Conservation (phyloP, 495 filamentous ascomycete species). For the Xylaria cubensis region DNA sequence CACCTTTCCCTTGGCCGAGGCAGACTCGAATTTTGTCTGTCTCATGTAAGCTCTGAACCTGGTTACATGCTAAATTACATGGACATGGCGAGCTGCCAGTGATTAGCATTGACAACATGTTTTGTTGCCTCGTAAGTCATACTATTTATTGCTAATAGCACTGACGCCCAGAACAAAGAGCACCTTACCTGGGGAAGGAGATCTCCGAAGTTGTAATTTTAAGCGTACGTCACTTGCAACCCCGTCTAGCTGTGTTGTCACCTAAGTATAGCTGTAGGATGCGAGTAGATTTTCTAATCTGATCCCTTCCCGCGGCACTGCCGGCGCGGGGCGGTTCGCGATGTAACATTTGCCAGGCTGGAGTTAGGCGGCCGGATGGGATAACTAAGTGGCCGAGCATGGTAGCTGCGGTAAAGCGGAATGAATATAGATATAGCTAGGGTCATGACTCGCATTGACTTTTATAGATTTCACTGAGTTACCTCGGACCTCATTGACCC, state of each 20-base stretch:
- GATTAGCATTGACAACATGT: not conserved
- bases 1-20: not conserved
- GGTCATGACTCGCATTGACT: not conserved
- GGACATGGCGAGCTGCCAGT: not conserved
- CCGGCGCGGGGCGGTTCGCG: not conserved
- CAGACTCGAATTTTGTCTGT: not conserved
- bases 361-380: not conserved
- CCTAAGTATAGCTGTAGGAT: conserved; percentile 4
- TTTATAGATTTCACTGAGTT: not conserved
- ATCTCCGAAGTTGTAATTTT: not conserved
- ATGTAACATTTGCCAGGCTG: conserved; percentile 10
- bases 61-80: not conserved
- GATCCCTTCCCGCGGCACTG: not conserved
- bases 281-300: conserved; percentile 9
- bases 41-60: not conserved
- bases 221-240: not conserved
- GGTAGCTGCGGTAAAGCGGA: not conserved
- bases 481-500: not conserved
- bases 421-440: not conserved
- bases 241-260: not conserved
- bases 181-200: not conserved
- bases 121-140: not conserved
- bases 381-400: not conserved
- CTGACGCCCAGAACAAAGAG: not conserved
- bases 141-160: not conserved